Base-by-base conservation (phyloP, 345 rosid species). In the Dipteronia sinensis region DNA sequence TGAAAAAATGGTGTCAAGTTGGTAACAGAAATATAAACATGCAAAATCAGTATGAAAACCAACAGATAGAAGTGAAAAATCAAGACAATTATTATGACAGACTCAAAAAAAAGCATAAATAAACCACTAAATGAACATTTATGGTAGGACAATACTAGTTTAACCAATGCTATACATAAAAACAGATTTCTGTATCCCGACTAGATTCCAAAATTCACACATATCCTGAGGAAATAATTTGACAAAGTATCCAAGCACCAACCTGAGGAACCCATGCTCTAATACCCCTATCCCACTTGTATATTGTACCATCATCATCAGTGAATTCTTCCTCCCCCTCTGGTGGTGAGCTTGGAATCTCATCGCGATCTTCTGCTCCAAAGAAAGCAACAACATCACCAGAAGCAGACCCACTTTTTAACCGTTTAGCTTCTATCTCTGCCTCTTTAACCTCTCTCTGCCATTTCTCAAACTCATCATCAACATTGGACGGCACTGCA, bases 221-320 rank as follows among this genome's bases (percentile, higher is more conserved):
- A 20, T n/a, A 47, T 25, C 66, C 59, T 15, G 56, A 51, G 73
- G 70, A 27, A 38, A 22, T 27, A 19, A 29, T 49, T 65, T 9
- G 23, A 49, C 44, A 56, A 67, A 73, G 67, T 34, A 44, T 67
- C 71, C 17, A 69, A 63, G 58, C 67, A 84, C 85, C 82, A 76
- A 96, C 99, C 98, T 94, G 97, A 79, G 98, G 98, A 87, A 82
- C 98, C 94, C 98, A 96, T 76, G 84, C 97, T 82, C 93, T 86
- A 74, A 87, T 86, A 77, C 83, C 67, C 81, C 82, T 82, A 85
- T 94, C 86, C 98, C 98, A 94, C 88, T 89, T 92, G 85, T 96
- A 94, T 61, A 71, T 84, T 67, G 97, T 94, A 38, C 98, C 98
- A 84, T 92, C 98, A 80, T 96, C 99, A 87, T 96, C 98, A 0